Base-by-base conservation (phyloP, 139 green algal genomes). In the Chlorella sorokiniana region DNA sequence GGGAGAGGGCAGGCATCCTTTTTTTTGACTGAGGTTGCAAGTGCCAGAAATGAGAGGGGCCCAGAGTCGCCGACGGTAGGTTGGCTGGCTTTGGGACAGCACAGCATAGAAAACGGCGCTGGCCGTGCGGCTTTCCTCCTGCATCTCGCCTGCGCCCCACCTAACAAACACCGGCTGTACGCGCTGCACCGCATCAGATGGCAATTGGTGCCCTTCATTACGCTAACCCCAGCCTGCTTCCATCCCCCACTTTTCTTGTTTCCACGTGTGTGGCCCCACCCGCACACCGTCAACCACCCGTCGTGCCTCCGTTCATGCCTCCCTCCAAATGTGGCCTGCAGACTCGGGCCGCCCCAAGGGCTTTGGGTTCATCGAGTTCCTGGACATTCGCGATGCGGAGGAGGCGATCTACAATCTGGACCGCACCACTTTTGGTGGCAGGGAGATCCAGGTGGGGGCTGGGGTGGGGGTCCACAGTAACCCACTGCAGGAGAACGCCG, bases 361-460 rank as follows among this genome's bases (percentile, higher is more conserved):
- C 25, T 97, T 97, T 89, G 93, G 90, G 29, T 97, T 97, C 71
- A 74, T 97, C 4, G 93, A 97, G 88, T 96, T 93, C 68, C 62
- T 86, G n/a, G 90, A 95, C 76, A 41, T 54, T 4, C 75, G 89
- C 2, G 93, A 97, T 69, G 93, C 93, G 10, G 92, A 97, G 76
- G 91, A 96, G 42, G 92, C 93, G 0, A 81, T 96, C 67, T 87
- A 94, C 67, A 44, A 72, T 4, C 82, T 97, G 71, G 92, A 97
- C 76, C 67, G 89, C 25, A 85, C 74, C 2, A 71, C 79, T 1
- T 89, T 93, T n/a, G 87, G 87, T 40, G 89, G 90, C 0, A 65
- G 91, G 0, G 87, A 94, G 69, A 89, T 96, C 29, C 35, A 56
- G 64, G 48, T 76, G 64, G n/a, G 51, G 20, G 61, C n/a, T n/a